These are phyloP conservation scores for Vanilla planifolia DNA, from an alignment of 106 monocot species.

Conservation along the genomic window DNA sequence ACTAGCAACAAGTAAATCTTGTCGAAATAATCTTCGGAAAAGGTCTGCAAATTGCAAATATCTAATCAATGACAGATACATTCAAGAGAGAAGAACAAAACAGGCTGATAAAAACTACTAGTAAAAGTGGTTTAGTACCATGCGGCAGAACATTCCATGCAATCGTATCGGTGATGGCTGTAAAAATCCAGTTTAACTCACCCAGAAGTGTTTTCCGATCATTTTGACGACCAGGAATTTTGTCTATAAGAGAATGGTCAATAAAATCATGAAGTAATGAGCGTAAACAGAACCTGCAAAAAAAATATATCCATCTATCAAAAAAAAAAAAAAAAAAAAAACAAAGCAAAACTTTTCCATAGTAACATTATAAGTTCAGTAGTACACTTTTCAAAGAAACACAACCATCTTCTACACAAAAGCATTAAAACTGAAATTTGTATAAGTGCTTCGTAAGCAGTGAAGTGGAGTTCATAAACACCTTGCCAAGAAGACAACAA, in stretches of 20 bases:
- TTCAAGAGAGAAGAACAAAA: neutral
- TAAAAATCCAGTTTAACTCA: conserved; percentile 98
- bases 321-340: neutral
- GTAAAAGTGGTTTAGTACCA: conserved; percentile 38
- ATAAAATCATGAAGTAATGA: conserved; percentile 77
- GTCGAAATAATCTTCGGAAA: conserved; percentile 86
- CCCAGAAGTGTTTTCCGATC: conserved; percentile 96
- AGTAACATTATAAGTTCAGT: no score
- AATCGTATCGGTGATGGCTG: conserved; percentile 94
- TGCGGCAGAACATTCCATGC: conserved; percentile 99
- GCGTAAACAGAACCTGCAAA: conserved; percentile 77
- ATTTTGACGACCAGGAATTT: conserved; percentile 96
- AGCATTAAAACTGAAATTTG: conserved; percentile 2
- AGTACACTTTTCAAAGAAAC: neutral
- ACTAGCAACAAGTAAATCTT: conserved; percentile 92
- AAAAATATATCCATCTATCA: conserved; percentile 4
- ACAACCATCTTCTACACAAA: neutral
- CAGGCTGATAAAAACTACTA: conserved; percentile 3
- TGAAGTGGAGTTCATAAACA: no score
- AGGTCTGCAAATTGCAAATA: conserved; percentile 42
- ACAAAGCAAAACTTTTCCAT: neutral
- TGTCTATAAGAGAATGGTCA: conserved; percentile 66
- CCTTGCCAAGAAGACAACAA: no score
- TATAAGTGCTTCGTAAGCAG: no score
- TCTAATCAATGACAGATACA: conserved; percentile 3